A percentile compares a stretch with the other conserved stretches of the same genome.
These are phyloP conservation scores for Fusarium sp. DNA, from an alignment of 2,329 filamentous ascomycete genomes.

Conservation along the genomic window DNA sequence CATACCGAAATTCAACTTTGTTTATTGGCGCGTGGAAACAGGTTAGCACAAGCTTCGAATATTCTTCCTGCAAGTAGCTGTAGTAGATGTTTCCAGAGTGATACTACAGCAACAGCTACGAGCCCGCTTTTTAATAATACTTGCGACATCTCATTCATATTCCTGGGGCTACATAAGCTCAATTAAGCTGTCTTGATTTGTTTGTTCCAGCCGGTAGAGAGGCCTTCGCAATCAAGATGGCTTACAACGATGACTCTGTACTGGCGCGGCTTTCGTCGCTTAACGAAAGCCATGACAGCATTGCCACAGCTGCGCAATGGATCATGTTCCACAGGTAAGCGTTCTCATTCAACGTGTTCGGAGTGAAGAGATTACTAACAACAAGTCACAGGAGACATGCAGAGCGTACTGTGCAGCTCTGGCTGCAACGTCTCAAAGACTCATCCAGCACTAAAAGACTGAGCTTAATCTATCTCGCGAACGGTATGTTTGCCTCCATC, in stretches of 20 bases:
- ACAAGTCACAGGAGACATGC: slow-evolving; percentile 80
- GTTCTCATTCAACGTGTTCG: neutral
- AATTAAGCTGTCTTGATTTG: slow-evolving; percentile 6
- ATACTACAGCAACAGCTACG: slow-evolving; percentile 48
- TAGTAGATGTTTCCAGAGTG: slow-evolving; percentile 49
- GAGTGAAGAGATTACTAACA: slow-evolving; percentile 10
- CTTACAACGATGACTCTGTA: slow-evolving; percentile 96
- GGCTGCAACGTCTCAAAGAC: slow-evolving; percentile 91
- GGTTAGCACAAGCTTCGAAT: slow-evolving; percentile 39
- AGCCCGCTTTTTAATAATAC: slow-evolving; percentile 43
- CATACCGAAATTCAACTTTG: slow-evolving; percentile 21
- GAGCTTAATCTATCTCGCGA: slow-evolving; percentile 94
- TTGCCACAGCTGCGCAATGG: slow-evolving; percentile 97
- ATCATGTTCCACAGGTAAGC: slow-evolving; percentile 97
- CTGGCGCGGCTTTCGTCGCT: slow-evolving; percentile 94
- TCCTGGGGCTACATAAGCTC: slow-evolving; percentile 7
- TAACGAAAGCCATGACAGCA: slow-evolving; percentile 98
- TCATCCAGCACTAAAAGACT: slow-evolving; percentile 88
- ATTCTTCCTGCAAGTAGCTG: slow-evolving; percentile 49
- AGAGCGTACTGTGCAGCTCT: slow-evolving; percentile 90
- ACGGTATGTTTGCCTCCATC: slow-evolving; percentile 72
- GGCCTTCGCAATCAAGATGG: slow-evolving; percentile 69
- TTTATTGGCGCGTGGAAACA: slow-evolving; percentile 21
- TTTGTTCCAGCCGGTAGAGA: slow-evolving; percentile 1
- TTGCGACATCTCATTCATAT: slow-evolving; percentile 22